These are phyloP conservation scores for Penicillium subrubescens DNA, from an alignment of 495 filamentous ascomycete species.

Conservation along the genomic window DNA sequence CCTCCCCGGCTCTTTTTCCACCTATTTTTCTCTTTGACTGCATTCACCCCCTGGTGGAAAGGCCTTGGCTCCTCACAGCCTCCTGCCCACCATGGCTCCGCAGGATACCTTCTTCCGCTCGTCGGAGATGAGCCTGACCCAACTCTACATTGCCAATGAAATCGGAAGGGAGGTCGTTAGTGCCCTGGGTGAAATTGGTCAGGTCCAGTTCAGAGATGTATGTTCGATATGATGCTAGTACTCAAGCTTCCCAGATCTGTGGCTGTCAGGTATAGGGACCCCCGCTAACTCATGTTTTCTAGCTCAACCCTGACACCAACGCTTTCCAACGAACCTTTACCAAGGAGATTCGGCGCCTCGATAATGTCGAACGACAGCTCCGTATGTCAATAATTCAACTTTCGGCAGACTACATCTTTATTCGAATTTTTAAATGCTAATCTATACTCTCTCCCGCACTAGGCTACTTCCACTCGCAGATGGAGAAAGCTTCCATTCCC, in stretches of 20 bases:
- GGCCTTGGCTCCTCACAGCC: conserved; percentile 32
- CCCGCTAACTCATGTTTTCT: conserved; percentile 14
- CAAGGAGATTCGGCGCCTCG: conserved; percentile 91
- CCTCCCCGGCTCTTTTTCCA: conserved; percentile 6
- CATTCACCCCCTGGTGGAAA: conserved; percentile 26
- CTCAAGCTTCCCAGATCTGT: background rate
- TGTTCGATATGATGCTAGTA: conserved; percentile 32
- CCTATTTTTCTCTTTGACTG: conserved; percentile 12
- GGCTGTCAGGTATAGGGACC: background rate
- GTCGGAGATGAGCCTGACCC: conserved; percentile 99
- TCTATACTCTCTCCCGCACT: conserved; percentile 2
- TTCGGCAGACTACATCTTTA: background rate
- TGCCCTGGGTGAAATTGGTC: conserved; percentile 90
- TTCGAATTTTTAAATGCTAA: conserved; percentile 7
- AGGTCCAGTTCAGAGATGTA: conserved; percentile 97
- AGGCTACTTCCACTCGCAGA: conserved; percentile 91
- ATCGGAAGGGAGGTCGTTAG: conserved; percentile 97
- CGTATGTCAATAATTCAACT: conserved; percentile 56
- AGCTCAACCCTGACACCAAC: conserved; percentile 89
- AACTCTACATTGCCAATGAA: conserved; percentile 98
- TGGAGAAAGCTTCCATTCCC: conserved; percentile 85
- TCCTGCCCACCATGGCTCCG: conserved; percentile 48
- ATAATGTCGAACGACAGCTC: conserved; percentile 97
- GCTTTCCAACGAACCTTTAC: conserved; percentile 98
- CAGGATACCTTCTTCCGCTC: conserved; percentile 98